Evolutionary conservation across 2,329 filamentous ascomycete genomes (phyloP).

Genomic region (Fusarium proliferatum): DNA sequence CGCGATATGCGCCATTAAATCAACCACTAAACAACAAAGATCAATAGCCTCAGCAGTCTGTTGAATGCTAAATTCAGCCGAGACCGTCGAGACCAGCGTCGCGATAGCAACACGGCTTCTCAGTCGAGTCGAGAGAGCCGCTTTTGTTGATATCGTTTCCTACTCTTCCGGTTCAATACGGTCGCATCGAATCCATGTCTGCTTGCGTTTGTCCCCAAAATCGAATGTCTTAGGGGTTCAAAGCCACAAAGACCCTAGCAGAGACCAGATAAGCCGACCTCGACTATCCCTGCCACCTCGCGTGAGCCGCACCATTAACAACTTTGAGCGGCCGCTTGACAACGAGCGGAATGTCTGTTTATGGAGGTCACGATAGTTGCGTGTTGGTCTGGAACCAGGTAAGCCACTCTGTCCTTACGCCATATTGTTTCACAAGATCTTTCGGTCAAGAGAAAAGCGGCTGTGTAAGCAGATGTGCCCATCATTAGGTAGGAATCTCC

Average conservation of each 20-base stretch:
- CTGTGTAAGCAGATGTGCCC: constrained; percentile 11
- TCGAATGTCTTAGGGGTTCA: constrained; percentile 21
- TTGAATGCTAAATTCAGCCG: constrained; percentile 2
- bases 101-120: background rate
- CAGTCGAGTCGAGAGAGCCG: background rate
- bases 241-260: constrained; percentile 30
- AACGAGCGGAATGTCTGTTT: constrained; percentile 7
- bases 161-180: background rate
- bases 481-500: background rate
- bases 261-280: constrained; percentile 30
- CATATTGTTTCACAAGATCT: constrained; percentile 16
- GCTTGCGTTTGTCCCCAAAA: constrained; percentile 23
- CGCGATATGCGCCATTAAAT: constrained; percentile 36
- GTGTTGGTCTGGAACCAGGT: background rate
- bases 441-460: background rate
- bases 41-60: background rate
- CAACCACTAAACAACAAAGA: constrained; percentile 5
- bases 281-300: constrained; percentile 11
- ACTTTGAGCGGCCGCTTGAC: background rate
- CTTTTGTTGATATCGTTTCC: background rate
- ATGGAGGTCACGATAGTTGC: constrained; percentile 21
- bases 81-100: background rate
- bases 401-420: background rate
- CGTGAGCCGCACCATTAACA: constrained; percentile 12
- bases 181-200: background rate